Conservation (phyloP, 495 filamentous ascomycete species). For the Saxophila tyrrhenica region DNA sequence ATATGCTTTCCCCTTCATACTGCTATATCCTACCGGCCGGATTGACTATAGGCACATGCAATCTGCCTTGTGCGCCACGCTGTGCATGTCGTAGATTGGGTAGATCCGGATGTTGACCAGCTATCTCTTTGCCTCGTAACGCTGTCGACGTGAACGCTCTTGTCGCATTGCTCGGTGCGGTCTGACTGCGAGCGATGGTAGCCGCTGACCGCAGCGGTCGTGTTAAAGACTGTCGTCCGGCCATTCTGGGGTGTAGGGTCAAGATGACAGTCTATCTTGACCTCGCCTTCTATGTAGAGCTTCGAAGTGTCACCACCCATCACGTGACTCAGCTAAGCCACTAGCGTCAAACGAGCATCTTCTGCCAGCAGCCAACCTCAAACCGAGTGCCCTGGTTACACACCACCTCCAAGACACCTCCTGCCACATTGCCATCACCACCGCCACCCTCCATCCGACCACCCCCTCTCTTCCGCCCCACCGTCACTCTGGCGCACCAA, state of each 20-base stretch:
- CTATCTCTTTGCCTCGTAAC: slow-evolving; percentile 23
- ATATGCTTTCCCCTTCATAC: background rate
- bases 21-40: slow-evolving; percentile 39
- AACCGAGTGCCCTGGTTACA: too few species aligned
- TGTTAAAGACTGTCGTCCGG: background rate
- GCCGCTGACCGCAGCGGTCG: slow-evolving; percentile 7
- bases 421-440: background rate
- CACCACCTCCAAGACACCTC: too few species aligned
- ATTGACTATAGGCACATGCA: slow-evolving; percentile 68
- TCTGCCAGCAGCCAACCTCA: too few species aligned
- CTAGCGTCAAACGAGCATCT: too few species aligned
- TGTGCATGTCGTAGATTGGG: slow-evolving; percentile 31
- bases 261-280: too few species aligned
- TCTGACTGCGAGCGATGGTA: background rate
- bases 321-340: too few species aligned
- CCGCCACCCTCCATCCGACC: background rate
- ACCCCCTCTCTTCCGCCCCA: background rate
- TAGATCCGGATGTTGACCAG: slow-evolving; percentile 18
- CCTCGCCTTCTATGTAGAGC: too few species aligned
- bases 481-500: background rate
- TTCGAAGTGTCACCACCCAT: too few species aligned
- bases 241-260: background rate
- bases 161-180: background rate
- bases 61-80: slow-evolving; percentile 39
- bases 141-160: slow-evolving; percentile 25